Percentiles rank a stretch among this genome's conserved stretches.
phyloP scores from a whole-genome alignment of 352 stramenopile species.

The Globisporangium lucens region DNA sequence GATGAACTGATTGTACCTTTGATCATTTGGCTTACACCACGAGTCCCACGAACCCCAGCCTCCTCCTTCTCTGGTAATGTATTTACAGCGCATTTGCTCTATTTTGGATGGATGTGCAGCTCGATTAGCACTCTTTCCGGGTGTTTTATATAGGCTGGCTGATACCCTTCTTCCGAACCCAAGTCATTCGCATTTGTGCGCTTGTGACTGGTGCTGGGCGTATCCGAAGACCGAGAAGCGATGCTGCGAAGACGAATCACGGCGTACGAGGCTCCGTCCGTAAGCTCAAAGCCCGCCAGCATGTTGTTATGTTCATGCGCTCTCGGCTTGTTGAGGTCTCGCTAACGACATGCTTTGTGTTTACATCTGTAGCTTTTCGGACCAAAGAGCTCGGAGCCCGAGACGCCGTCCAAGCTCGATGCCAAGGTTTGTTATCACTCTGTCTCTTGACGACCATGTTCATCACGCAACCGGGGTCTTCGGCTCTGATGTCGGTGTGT shows the following conservation, averaged over 20 bases:
- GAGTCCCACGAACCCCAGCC: too few relatives aligned
- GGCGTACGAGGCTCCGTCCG: constrained; percentile 12
- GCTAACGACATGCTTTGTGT: neutral
- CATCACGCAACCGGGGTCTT: neutral
- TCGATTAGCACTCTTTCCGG: neutral
- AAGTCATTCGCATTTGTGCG: neutral
- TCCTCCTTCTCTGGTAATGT: neutral
- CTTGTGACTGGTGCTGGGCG: neutral
- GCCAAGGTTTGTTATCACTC: constrained; percentile 6
- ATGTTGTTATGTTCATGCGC: neutral
- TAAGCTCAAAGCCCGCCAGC: neutral
- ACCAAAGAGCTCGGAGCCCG: neutral
- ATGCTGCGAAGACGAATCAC: constrained; percentile 18
- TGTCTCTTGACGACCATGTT: neutral
- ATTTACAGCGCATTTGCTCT: constrained; percentile 1
- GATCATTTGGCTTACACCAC: neutral
- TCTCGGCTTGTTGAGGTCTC: neutral
- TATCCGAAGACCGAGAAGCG: neutral
- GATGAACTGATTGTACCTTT: neutral
- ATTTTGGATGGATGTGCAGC: neutral
- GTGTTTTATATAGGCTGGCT: neutral
- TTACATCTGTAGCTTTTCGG: neutral
- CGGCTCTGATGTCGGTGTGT: neutral
- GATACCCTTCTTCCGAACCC: neutral
- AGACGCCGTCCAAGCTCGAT: constrained; percentile 9